Base-by-base conservation (phyloP, 108 stramenopile genomes). In the Poteriospumella lacustris region DNA sequence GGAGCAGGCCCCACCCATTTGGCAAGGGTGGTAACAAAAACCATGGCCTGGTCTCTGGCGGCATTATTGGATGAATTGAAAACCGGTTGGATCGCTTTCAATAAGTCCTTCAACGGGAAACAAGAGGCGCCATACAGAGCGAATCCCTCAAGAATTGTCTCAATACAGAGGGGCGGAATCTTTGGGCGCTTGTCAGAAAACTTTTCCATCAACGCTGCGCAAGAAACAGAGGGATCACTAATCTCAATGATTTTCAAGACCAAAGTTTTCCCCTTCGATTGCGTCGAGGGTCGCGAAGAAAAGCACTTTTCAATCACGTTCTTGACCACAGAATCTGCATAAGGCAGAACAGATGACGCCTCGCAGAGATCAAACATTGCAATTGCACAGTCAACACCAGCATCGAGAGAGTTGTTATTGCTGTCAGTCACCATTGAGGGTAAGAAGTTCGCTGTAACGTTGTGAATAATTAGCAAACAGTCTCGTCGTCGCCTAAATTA, bases 231-330 rank as follows among this genome's bases (percentile, higher is more conserved):
- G 36, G 33, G 12, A 26, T 73, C 33, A 56, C 3, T 31, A 3
- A 73, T 24, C 42, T 73, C 70, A 3, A 73, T 73, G 5, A 73
- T 19, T 56, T 73, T 73, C 9, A 73, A 34, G 9, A 73, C 12
- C 28, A 73, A 19, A 3, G 12, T 56, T 56, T 26, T 52, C 40
- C 70, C 70, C 42, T 73, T 44, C 31, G 70, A 9, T 52, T 15
- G 41, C 9, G 70, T 73, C 9, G 47, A 73, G 38, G 70, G n/a
- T 5, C 43, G 43, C 5, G 9, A 24, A 73, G 9, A 5, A 73
- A 73, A 56, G 5, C 31, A 5, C 41, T 73, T 73, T 28, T 73
- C 70, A 9, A 73, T 38, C 26, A 73, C 31, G 36, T 56, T 56
- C 26, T 19, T 73, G 12, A 26, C 12, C 15, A 38, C 3, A 26